Evolutionary conservation across 1,284 basidiomycete genomes (phyloP).

Genomic region (Cyathus pygmaeus): DNA sequence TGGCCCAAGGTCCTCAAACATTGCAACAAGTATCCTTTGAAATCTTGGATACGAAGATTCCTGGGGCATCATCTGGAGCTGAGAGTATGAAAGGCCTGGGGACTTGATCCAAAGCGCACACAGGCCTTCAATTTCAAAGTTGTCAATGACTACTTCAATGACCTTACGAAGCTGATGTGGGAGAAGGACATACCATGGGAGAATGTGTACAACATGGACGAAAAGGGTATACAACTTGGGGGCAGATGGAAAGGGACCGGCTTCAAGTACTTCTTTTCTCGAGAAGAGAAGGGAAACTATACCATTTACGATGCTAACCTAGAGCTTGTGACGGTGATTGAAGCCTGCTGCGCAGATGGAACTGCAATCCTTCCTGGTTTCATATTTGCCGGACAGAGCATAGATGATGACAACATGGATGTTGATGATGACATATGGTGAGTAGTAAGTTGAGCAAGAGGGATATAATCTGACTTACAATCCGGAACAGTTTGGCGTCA

Average conservation of each 20-base stretch:
- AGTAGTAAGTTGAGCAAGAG: neutral
- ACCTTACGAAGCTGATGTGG: slow-evolving; percentile 20
- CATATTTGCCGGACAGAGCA: slow-evolving; percentile 40
- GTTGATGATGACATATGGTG: slow-evolving; percentile 21
- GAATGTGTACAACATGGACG: slow-evolving; percentile 54
- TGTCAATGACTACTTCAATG: slow-evolving; percentile 30
- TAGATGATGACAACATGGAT: slow-evolving; percentile 30
- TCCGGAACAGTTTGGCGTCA: slow-evolving; percentile 10
- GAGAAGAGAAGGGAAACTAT: slow-evolving; percentile 17
- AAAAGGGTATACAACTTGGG: slow-evolving; percentile 47
- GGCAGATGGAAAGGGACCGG: slow-evolving; percentile 32
- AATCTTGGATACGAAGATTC: slow-evolving; percentile 30
- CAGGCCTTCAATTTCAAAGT: slow-evolving; percentile 36
- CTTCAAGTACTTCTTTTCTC: slow-evolving; percentile 26
- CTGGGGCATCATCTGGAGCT: slow-evolving; percentile 29
- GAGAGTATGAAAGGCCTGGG: slow-evolving; percentile 20
- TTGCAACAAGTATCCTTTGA: slow-evolving; percentile 14
- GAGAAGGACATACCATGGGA: slow-evolving; percentile 38
- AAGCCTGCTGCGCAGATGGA: slow-evolving; percentile 40
- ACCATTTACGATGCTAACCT: slow-evolving; percentile 31
- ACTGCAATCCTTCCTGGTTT: slow-evolving; percentile 34
- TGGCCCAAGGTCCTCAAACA: slow-evolving; percentile 21
- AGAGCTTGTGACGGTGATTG: slow-evolving; percentile 44
- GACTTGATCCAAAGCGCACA: slow-evolving; percentile 41
- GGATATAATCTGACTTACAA: neutral